Conservation (phyloP, 1,139 yeast species). For the Blastobotrys petasosporus region DNA sequence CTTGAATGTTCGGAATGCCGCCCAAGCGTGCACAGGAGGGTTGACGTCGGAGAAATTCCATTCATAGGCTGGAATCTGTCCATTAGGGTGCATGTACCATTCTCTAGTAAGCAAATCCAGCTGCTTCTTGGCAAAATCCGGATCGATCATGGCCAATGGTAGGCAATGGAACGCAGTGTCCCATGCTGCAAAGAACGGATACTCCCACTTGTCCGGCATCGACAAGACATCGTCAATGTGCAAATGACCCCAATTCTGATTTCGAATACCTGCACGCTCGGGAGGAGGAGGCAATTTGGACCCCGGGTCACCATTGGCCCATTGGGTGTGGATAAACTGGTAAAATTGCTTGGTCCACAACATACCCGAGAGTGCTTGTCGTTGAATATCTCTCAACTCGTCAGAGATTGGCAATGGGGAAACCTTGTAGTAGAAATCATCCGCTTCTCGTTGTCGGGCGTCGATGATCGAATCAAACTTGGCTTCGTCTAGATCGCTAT, state of each 20-base stretch:
- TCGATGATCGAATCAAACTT: slow-evolving; percentile 69
- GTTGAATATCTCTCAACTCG: slow-evolving; percentile 75
- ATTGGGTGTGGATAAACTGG: slow-evolving; percentile 77
- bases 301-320: slow-evolving; percentile 87
- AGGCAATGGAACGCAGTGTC: slow-evolving; percentile 95
- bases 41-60: slow-evolving; percentile 96
- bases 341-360: slow-evolving; percentile 94
- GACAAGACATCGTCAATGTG: slow-evolving; percentile 86
- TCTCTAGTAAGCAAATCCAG: slow-evolving; percentile 83
- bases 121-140: slow-evolving; percentile 88
- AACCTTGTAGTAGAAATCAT: slow-evolving; percentile 86
- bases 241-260: slow-evolving; percentile 83
- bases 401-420: slow-evolving; percentile 83
- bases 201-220: slow-evolving; percentile 95
- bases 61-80: slow-evolving; percentile 97
- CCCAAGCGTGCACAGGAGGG: slow-evolving; percentile 98
- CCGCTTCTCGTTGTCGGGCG: slow-evolving; percentile 82
- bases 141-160: slow-evolving; percentile 92
- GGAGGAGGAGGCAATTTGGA: slow-evolving; percentile 62
- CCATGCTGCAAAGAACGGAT: slow-evolving; percentile 97
- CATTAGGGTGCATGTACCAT: slow-evolving; percentile 99
- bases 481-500: slow-evolving; percentile 58
- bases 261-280: slow-evolving; percentile 77
- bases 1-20: slow-evolving; percentile 84
- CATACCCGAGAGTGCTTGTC: slow-evolving; percentile 93